Percentiles rank a stretch among this genome's conserved stretches.
phyloP scores from a whole-genome alignment of 2,329 filamentous ascomycete genomes.

The Paraphaeosphaeria minitans region DNA sequence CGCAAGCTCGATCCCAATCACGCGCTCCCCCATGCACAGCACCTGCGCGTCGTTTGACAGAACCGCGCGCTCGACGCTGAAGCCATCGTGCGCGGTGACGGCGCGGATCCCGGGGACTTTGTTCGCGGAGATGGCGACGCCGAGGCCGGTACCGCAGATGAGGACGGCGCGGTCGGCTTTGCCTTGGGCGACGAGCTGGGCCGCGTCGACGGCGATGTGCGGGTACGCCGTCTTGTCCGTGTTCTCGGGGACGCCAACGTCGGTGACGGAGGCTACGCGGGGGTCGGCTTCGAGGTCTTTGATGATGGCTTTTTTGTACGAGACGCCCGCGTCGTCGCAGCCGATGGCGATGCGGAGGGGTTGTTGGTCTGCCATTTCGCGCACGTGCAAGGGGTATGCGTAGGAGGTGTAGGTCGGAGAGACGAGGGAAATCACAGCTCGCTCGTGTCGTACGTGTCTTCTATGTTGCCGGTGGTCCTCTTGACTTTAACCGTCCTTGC shows the following conservation, averaged over 20 bases:
- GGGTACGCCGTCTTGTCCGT: conserved; percentile 83
- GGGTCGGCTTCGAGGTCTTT: conserved; percentile 70
- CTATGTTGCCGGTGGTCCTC: conserved; percentile 21
- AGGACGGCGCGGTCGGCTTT: conserved; percentile 77
- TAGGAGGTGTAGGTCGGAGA: background rate
- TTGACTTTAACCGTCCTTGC: conserved; percentile 16
- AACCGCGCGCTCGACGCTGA: conserved; percentile 79
- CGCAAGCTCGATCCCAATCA: conserved; percentile 80
- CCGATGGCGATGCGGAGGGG: conserved; percentile 66
- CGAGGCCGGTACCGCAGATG: conserved; percentile 85
- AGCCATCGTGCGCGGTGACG: conserved; percentile 88
- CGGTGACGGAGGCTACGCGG: conserved; percentile 70
- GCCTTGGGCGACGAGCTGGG: conserved; percentile 65
- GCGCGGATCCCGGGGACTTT: conserved; percentile 83
- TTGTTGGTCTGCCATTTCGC: background rate
- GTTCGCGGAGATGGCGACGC: conserved; percentile 87
- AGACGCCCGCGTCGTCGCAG: conserved; percentile 73
- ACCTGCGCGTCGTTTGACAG: conserved; percentile 88
- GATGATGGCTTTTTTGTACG: conserved; percentile 80
- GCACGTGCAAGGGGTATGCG: conserved; percentile 3
- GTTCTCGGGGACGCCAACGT: conserved; percentile 71
- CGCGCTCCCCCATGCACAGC: conserved; percentile 82
- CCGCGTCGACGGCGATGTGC: conserved; percentile 75
- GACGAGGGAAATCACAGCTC: conserved; percentile 27
- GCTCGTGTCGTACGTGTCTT: conserved; percentile 40